These are phyloP conservation scores for Fusarium mangiferae DNA, from an alignment of 2,329 filamentous ascomycete genomes.

Conservation along the genomic window DNA sequence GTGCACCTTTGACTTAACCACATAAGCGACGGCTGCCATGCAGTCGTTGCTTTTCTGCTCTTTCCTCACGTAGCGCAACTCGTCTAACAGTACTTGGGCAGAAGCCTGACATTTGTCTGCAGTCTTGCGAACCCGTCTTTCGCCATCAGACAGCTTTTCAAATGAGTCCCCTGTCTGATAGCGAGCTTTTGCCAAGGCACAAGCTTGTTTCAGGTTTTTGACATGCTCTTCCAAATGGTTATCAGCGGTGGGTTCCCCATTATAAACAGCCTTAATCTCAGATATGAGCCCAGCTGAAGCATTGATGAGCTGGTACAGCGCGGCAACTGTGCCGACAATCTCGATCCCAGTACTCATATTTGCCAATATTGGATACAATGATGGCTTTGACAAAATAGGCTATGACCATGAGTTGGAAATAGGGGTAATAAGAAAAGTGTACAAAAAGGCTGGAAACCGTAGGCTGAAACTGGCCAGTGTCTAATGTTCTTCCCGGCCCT, in stretches of 20 bases:
- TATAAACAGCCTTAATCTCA: background rate
- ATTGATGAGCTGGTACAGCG: constrained; percentile 5
- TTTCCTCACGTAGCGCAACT: background rate
- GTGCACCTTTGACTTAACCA: background rate
- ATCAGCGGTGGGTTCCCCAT: background rate
- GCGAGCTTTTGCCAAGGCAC: background rate
- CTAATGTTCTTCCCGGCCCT: background rate
- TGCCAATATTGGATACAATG: rapidly evolving
- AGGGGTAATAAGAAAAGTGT: background rate
- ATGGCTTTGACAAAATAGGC: rapidly evolving
- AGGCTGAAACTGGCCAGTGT: background rate
- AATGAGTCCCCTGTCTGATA: background rate
- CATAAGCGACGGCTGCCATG: background rate
- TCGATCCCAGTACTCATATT: background rate
- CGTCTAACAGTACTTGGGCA: background rate
- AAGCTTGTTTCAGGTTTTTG: background rate
- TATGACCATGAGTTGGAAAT: rapidly evolving
- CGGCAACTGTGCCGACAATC: background rate
- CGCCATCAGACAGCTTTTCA: background rate
- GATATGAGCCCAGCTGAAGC: background rate
- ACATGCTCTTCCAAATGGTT: background rate
- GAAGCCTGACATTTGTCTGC: background rate
- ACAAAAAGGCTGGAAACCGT: rapidly evolving
- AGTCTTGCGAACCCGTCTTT: background rate
- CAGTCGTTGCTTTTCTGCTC: background rate